A percentile compares a stretch with the other conserved stretches of the same genome.
Evolutionary conservation across 139 green algal genomes (phyloP).

Genomic region (Closterium sp.): DNA sequence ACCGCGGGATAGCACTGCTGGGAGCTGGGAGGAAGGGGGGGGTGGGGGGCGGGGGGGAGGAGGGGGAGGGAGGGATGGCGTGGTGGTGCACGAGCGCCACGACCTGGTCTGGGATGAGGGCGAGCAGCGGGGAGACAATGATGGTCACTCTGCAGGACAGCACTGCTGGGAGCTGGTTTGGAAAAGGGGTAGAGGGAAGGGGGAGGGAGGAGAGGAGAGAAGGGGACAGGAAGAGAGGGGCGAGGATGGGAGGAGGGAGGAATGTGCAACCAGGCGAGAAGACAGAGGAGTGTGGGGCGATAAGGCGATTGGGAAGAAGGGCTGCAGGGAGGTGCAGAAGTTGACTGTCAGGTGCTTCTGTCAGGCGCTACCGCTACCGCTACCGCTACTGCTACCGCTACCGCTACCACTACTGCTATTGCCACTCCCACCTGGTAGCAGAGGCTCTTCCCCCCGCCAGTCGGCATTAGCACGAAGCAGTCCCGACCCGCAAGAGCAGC

Average conservation of each 20-base stretch:
- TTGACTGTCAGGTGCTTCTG: no score
- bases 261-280: neutral
- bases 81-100: constrained; percentile 25
- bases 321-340: no score
- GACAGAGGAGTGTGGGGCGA: no score
- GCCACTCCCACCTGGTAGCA: constrained; percentile 62
- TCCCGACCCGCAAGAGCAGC: constrained; percentile 70
- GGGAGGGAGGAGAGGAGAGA: neutral
- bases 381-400: neutral
- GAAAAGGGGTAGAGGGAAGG: neutral
- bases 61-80: no score
- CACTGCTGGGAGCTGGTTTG: constrained; percentile 66
- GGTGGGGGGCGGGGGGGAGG: no score
- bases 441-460: constrained; percentile 84
- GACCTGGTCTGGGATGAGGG: constrained; percentile 73
- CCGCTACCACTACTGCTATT: neutral
- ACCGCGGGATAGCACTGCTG: constrained; percentile 74
- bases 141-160: constrained; percentile 78
- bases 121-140: constrained; percentile 92
- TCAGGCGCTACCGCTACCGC: neutral
- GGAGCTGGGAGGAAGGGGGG: constrained; percentile 48
- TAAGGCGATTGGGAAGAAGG: neutral
- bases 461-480: constrained; percentile 92
- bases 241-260: neutral
- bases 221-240: neutral